Percentiles rank a stretch among this genome's conserved stretches.
phyloP scores from a whole-genome alignment of 192 early-diverging fungal genomes.

The Backusella sp. region DNA sequence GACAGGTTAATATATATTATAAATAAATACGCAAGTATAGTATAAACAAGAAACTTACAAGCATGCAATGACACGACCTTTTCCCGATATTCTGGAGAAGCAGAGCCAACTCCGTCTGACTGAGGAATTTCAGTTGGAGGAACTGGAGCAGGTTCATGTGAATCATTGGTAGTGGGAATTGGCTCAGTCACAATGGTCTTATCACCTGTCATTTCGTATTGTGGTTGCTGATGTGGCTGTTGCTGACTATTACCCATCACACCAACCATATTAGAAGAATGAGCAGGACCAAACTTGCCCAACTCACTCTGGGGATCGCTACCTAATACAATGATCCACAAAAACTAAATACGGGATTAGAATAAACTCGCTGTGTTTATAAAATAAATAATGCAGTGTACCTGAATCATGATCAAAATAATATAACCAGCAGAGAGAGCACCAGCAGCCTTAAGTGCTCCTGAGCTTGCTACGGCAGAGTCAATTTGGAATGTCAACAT shows the following conservation, averaged over 20 bases:
- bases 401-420: conserved; percentile 33
- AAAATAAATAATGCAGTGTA: conserved; percentile 6
- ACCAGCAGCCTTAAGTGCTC: neutral
- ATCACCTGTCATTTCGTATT: conserved; percentile 11
- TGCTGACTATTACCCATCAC: conserved; percentile 29
- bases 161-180: neutral
- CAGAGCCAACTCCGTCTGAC: neutral
- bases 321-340: conserved; percentile 69
- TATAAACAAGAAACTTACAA: conserved; percentile 10
- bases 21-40: neutral
- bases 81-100: neutral
- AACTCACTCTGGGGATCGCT: conserved; percentile 38
- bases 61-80: neutral
- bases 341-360: conserved; percentile 35
- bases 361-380: neutral
- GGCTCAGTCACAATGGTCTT: conserved; percentile 11
- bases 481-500: conserved; percentile 22
- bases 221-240: neutral
- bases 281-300: neutral
- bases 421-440: conserved; percentile 27
- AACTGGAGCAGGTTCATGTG: neutral
- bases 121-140: neutral
- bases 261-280: conserved; percentile 20
- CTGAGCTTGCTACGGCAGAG: neutral
- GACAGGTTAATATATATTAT: neutral